phyloP scores from a whole-genome alignment of 106 monocot genomes.

The Allium cepa region DNA sequence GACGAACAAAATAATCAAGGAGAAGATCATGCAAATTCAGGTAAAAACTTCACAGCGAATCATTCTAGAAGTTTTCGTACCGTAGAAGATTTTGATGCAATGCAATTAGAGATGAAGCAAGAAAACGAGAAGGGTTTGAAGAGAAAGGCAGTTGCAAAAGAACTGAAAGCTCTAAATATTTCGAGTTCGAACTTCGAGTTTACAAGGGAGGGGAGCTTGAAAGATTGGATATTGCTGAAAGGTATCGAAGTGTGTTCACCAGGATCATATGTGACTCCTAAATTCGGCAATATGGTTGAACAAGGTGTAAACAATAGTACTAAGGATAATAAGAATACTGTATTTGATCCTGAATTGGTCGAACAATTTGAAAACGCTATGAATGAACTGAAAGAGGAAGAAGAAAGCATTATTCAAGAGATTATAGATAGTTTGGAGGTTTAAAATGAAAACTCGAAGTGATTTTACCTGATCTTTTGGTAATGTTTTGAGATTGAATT shows the following conservation, averaged over 20 bases:
- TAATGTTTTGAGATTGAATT: neutral
- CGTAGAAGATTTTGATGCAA: conserved; percentile 30
- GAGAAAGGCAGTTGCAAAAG: conserved; percentile 39
- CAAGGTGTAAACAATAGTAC: neutral
- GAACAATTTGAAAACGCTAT: conserved; percentile 16
- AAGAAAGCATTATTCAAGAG: conserved; percentile 7
- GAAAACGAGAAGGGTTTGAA: conserved; percentile 16
- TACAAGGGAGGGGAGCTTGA: conserved; percentile 37
- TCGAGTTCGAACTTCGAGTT: conserved; percentile 38
- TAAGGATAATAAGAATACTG: neutral
- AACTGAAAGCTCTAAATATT: conserved; percentile 31
- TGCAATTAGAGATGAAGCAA: neutral
- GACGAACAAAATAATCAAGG: conserved; percentile 16
- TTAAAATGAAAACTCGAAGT: neutral
- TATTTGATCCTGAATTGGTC: conserved; percentile 17
- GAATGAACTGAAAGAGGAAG: conserved; percentile 10
- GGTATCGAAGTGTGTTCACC: conserved; percentile 53
- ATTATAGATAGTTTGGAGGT: conserved; percentile 4
- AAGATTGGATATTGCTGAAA: conserved; percentile 59
- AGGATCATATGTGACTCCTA: conserved; percentile 67
- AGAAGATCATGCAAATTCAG: neutral
- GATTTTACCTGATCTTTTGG: neutral
- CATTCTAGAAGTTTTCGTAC: conserved; percentile 13
- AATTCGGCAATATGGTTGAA: conserved; percentile 32
- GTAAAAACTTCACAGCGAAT: no score